Conservation (phyloP, 2,329 filamentous ascomycete genomes). For the Pseudogymnoascus sp. region DNA sequence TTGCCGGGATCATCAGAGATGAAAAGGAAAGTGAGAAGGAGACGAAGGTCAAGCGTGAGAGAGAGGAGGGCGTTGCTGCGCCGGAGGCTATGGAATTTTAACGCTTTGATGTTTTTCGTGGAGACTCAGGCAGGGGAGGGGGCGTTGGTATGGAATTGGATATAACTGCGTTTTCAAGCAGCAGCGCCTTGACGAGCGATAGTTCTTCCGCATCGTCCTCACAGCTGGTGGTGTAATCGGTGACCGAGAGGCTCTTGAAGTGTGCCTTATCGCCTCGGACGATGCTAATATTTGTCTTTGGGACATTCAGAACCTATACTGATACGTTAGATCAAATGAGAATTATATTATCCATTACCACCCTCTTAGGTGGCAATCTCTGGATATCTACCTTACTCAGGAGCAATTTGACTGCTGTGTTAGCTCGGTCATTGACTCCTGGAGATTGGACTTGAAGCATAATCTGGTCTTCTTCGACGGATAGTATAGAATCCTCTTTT, state of each 20-base stretch:
- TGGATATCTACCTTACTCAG: not conserved
- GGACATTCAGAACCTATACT: not conserved
- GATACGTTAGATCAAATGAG: not conserved
- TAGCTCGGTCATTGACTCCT: constrained; percentile 2
- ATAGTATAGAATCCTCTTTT: not conserved
- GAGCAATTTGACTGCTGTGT: not conserved
- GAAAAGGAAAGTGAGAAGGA: constrained; percentile 46
- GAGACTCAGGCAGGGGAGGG: not conserved
- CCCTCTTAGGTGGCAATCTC: not conserved
- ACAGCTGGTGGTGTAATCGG: not conserved
- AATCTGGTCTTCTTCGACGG: not conserved
- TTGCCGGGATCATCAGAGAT: constrained; percentile 70
- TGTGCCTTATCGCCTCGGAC: not conserved
- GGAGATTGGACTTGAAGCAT: not conserved
- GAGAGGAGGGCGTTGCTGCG: constrained; percentile 31
- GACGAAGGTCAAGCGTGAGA: constrained; percentile 40
- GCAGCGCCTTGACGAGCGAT: constrained; percentile 1
- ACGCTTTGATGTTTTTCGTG: constrained; percentile 16
- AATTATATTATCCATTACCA: not conserved
- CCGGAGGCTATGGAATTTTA: constrained; percentile 58
- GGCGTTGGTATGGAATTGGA: constrained; percentile 5
- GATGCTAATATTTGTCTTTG: not conserved
- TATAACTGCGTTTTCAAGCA: not conserved
- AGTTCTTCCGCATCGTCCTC: not conserved
- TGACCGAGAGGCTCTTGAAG: not conserved